Percentiles rank a stretch among this genome's conserved stretches.
These are phyloP conservation scores for Yarrowia porcina DNA, from an alignment of 805 yeast genomes.

Conservation along the genomic window DNA sequence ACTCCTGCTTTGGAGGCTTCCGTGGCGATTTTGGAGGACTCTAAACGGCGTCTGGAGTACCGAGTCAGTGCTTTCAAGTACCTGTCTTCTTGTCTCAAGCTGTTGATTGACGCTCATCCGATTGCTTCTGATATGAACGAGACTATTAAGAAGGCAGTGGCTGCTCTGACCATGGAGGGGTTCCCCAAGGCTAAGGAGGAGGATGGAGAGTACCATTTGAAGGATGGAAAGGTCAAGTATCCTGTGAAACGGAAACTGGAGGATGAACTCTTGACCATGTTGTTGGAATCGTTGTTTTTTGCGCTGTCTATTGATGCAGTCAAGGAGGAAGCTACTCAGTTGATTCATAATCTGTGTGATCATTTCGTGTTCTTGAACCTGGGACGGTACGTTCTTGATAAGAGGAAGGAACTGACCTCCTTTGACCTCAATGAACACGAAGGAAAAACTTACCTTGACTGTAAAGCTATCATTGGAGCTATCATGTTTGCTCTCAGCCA, in stretches of 20 bases:
- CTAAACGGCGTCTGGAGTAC: conserved; percentile 55
- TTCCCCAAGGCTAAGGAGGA: conserved; percentile 44
- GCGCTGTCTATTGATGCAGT: conserved; percentile 73
- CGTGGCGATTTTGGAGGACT: conserved; percentile 67
- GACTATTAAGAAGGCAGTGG: conserved; percentile 30
- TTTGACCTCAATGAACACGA: conserved; percentile 78
- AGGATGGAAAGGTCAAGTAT: conserved; percentile 30
- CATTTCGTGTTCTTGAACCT: conserved; percentile 78
- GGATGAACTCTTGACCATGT: conserved; percentile 57
- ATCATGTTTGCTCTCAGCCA: conserved; percentile 77
- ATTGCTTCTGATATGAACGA: conserved; percentile 44
- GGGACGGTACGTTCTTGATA: conserved; percentile 67
- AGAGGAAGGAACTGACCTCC: conserved; percentile 58
- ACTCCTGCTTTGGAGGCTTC: conserved; percentile 85
- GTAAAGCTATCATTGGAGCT: conserved; percentile 68
- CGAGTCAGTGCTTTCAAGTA: conserved; percentile 75
- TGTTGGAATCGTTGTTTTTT: conserved; percentile 69
- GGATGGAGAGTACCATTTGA: conserved; percentile 26
- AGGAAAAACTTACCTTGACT: conserved; percentile 67
- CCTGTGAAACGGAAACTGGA: conserved; percentile 40
- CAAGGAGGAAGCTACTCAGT: conserved; percentile 58
- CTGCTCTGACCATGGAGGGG: conserved; percentile 38
- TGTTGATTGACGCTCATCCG: conserved; percentile 59
- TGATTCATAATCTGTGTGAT: conserved; percentile 65
- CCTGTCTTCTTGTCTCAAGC: conserved; percentile 58